These are phyloP conservation scores for Sedum album DNA, from an alignment of 164 flowering plant species.

Conservation along the genomic window DNA sequence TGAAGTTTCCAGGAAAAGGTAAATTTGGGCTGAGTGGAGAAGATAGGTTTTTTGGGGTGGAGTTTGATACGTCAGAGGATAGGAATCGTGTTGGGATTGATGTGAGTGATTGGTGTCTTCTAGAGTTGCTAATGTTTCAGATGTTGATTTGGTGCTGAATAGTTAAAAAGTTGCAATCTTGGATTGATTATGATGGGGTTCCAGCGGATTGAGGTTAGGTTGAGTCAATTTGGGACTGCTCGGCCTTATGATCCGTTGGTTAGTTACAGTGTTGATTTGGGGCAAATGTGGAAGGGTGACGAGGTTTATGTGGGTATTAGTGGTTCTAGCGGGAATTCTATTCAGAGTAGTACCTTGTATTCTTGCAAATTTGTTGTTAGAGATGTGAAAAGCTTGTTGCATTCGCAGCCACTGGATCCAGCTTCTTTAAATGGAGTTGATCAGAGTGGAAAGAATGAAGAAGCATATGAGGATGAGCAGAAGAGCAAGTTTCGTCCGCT, in stretches of 20 bases:
- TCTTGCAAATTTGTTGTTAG: conserved; percentile 24
- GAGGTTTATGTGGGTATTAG: conserved; percentile 21
- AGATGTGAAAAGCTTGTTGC: conserved; percentile 17
- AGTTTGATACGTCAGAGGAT: conserved; percentile 18
- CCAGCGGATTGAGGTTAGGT: conserved; percentile 22
- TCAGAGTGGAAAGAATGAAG: neutral
- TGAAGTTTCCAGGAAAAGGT: conserved; percentile 12
- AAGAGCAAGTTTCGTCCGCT: conserved; percentile 13
- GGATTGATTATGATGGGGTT: conserved; percentile 30
- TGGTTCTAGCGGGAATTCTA: conserved; percentile 12
- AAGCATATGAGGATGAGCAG: neutral
- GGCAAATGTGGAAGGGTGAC: conserved; percentile 17
- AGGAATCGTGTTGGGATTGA: conserved; percentile 21
- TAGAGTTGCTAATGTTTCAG: conserved; percentile 12
- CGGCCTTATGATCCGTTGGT: conserved; percentile 21
- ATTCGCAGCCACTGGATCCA: conserved; percentile 28
- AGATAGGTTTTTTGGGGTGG: conserved; percentile 18
- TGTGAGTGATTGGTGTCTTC: conserved; percentile 16
- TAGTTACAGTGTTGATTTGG: conserved; percentile 15
- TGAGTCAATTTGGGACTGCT: conserved; percentile 14
- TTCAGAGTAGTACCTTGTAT: conserved; percentile 16
- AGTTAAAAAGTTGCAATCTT: conserved; percentile 16
- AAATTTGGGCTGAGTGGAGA: conserved; percentile 14
- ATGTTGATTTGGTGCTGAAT: conserved; percentile 12
- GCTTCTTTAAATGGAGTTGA: neutral